Base-by-base conservation (phyloP, 495 filamentous ascomycete species). In the Penicillium chermesinum region DNA sequence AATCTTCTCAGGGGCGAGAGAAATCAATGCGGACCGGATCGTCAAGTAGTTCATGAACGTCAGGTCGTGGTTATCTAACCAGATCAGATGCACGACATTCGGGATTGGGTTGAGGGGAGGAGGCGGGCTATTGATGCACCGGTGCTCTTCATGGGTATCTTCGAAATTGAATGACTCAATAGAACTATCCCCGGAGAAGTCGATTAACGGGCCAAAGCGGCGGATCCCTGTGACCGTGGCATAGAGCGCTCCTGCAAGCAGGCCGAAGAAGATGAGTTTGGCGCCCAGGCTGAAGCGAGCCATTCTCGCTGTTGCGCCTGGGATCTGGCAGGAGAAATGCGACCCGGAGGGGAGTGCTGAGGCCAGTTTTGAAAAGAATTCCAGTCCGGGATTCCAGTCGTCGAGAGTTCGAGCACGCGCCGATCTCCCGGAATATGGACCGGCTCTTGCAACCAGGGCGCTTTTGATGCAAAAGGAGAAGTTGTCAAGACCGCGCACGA, bases 61-160 rank as follows among this genome's bases (percentile, higher is more conserved):
- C 51, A 76, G 67, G 32, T 57, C 61, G 0, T 64, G 62, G 42
- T 64, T 57, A 3, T 55, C 45, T 7, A 69, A 63, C 55, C 61
- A 76, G 27, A 72, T 69, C 52, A 74, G 67, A 53, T 76, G 71
- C 20, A 74, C 71, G 25, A 70, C 55, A 44, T 74, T 75, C 6
- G 73, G 73, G 16, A 76, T 74, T 4, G 70, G 63, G 14, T 67
- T 64, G 5, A 14, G 32, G 4, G 42, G 4, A 8, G 27, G 10
- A n/a, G 19, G 1, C 15, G 5, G 1, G 30, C 38, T 48, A 20
- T 38, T 6, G 30, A 50, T 33, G 30, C 46, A 46, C 37, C 14
- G 17, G 37, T 38, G 3, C 21, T 54, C 52, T 0, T 39, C 36
- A 0, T 9, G 3, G n/a, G 52, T 54, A 1, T 35, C 21, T 19